phyloP scores from a whole-genome alignment of 2,329 filamentous ascomycete genomes.

The Aureobasidium subglaciale region DNA sequence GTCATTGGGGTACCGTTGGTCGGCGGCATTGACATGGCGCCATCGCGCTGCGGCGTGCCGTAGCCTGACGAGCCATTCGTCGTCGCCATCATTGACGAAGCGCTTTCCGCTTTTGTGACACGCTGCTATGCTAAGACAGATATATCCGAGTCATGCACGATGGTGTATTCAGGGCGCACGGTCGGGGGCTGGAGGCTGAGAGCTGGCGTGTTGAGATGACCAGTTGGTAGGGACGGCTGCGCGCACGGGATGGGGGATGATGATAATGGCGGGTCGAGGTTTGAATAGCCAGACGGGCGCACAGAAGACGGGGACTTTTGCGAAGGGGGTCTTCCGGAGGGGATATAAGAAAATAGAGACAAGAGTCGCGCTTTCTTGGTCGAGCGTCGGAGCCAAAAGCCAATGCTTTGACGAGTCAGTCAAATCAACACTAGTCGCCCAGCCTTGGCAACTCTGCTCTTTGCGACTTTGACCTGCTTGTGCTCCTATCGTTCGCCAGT shows the following conservation, averaged over 20 bases:
- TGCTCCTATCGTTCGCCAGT: not conserved
- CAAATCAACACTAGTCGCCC: no score
- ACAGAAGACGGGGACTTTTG: not conserved
- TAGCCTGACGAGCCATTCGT: constrained; percentile 12
- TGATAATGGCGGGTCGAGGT: not conserved
- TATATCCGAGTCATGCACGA: constrained; percentile 6
- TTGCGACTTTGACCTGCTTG: not conserved
- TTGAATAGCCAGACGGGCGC: not conserved
- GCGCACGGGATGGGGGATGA: not conserved
- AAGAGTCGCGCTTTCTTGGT: not conserved
- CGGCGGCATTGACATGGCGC: not conserved
- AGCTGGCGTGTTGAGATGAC: no score
- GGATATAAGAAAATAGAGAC: no score
- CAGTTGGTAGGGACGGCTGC: no score
- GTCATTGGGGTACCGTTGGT: not conserved
- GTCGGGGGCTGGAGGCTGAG: no score
- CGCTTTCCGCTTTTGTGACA: no score
- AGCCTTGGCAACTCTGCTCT: not conserved
- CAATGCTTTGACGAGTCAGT: no score
- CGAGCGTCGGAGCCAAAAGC: no score
- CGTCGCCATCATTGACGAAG: constrained; percentile 6
- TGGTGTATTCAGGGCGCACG: not conserved
- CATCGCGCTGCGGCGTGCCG: constrained; percentile 11
- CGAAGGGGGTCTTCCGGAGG: no score
- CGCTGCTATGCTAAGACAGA: not conserved